Percentiles rank a stretch among this genome's conserved stretches.
Evolutionary conservation across 1,139 yeast genomes (phyloP).

Genomic region (Zhuliangozyma blackwelliae): DNA sequence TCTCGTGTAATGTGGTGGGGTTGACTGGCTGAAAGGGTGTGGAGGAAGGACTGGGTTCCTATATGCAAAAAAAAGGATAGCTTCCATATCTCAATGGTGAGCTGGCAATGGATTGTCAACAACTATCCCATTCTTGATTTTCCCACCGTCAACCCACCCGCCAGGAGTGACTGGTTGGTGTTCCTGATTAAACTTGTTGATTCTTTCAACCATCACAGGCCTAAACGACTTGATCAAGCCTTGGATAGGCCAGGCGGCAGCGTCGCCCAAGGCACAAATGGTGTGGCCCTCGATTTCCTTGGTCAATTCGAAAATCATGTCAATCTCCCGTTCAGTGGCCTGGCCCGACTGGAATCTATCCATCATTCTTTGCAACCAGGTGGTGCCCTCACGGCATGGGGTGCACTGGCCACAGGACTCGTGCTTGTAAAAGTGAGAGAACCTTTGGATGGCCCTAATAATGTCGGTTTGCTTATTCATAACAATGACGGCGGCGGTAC

Average conservation of each 20-base stretch:
- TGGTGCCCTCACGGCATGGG: constrained; percentile 92
- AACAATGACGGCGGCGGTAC: constrained; percentile 89
- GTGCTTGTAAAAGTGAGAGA: constrained; percentile 78
- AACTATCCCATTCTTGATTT: constrained; percentile 62
- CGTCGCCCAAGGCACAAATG: constrained; percentile 87
- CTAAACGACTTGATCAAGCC: constrained; percentile 80
- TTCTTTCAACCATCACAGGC: constrained; percentile 74
- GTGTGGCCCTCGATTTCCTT: constrained; percentile 88
- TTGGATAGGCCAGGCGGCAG: constrained; percentile 91
- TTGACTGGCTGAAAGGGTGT: too few species aligned
- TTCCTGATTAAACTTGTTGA: constrained; percentile 42
- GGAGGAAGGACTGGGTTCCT: too few species aligned
- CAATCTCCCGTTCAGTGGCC: constrained; percentile 76
- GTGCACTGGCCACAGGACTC: constrained; percentile 95
- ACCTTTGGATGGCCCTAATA: constrained; percentile 79
- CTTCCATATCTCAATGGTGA: constrained; percentile 35
- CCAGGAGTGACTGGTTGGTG: constrained; percentile 52
- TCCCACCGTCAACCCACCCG: constrained; percentile 72
- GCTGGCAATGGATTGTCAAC: constrained; percentile 56
- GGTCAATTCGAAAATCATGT: constrained; percentile 74
- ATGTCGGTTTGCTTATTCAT: constrained; percentile 84
- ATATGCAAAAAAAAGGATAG: too few species aligned
- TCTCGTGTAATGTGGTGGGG: too few species aligned
- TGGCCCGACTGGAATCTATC: constrained; percentile 74
- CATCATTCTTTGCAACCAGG: constrained; percentile 81